Base-by-base conservation (phyloP, 306 rosid species). In the Malus fusca region DNA sequence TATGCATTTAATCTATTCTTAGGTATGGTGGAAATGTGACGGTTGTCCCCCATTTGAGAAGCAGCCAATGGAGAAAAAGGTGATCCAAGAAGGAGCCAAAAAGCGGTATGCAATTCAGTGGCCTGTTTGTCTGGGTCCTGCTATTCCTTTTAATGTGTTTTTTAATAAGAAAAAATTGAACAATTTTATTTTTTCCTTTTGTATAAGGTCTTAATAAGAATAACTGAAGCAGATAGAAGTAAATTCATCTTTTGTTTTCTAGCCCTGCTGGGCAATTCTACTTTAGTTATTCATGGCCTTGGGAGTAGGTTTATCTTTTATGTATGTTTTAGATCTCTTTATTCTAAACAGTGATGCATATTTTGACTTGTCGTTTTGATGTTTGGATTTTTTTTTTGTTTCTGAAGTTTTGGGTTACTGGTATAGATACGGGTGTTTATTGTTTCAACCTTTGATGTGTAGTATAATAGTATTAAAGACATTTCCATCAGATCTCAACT, bases 1-100 rank as follows among this genome's bases (percentile, higher is more conserved):
- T 53, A 15, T 81, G 30, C 62, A 26, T 51, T n/a, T 15, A 71
- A 58, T 64, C 19, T 76, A 30, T 78, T 82, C 42, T 75, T 78
- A 94, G 98, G 96, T 90, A 58, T 94, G 98, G 98, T 94, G 98
- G 98, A 92, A 94, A 80, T 97, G 95, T 61, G 98, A 94, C 78
- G 97, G 98, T 75, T 94, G 98, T 84, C 92, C 88, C 11, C 88
- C 98, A 66, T 94, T 90, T 86, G 97, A 94, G 78, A 94, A 89
- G 77, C 98, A 90, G 80, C 90, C 88, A 30, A 30, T 55, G 30
- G 97, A 92, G 78, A 90, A 90, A 91, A 94, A 90, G 84, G 69
- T 75, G 52, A 74, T 74, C 67, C 88, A 81, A 80, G 98, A 94
- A 71, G 96, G 87, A 71, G 23, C 86, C 79, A 94, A 90, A 83